Evolutionary conservation across 306 rosid species (phyloP).

Genomic region (Prunus kanzakura): DNA sequence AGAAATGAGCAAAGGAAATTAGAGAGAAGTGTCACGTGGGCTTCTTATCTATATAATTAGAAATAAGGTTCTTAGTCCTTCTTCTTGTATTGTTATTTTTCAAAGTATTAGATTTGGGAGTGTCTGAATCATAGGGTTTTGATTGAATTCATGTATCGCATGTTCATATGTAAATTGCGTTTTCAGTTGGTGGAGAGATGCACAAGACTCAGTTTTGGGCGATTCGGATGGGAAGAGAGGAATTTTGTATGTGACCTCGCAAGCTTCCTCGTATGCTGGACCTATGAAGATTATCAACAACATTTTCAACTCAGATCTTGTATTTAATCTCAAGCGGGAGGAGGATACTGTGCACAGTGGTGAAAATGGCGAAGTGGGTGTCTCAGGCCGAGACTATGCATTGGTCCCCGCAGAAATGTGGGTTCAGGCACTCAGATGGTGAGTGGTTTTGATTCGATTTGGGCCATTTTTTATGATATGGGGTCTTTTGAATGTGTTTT

Average conservation of each 20-base stretch:
- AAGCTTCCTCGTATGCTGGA: constrained; percentile 64
- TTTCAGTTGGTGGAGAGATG: constrained; percentile 98
- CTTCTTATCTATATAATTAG: background rate
- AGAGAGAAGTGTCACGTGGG: background rate
- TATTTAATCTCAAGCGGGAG: constrained; percentile 73
- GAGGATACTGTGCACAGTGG: constrained; percentile 47
- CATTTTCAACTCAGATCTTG: constrained; percentile 81
- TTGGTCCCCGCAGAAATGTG: constrained; percentile 95
- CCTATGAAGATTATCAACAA: constrained; percentile 89
- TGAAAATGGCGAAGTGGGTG: constrained; percentile 73
- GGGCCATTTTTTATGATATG: background rate
- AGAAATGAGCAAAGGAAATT: background rate
- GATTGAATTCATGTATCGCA: background rate
- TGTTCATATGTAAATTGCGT: constrained; percentile 21
- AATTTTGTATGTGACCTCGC: constrained; percentile 52
- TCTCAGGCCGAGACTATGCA: constrained; percentile 89
- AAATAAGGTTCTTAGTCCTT: background rate
- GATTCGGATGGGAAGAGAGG: constrained; percentile 60
- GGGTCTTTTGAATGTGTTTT: background rate
- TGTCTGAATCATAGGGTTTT: constrained; percentile 25
- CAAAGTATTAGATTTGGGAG: constrained; percentile 40
- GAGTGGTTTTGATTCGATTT: constrained; percentile 28
- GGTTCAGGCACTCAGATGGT: constrained; percentile 98
- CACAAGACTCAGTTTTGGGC: constrained; percentile 62
- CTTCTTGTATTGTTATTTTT: background rate